A percentile compares a stretch with the other conserved stretches of the same genome.
Evolutionary conservation across 2,329 filamentous ascomycete genomes (phyloP).

Genomic region (Coleophoma crateriformis): DNA sequence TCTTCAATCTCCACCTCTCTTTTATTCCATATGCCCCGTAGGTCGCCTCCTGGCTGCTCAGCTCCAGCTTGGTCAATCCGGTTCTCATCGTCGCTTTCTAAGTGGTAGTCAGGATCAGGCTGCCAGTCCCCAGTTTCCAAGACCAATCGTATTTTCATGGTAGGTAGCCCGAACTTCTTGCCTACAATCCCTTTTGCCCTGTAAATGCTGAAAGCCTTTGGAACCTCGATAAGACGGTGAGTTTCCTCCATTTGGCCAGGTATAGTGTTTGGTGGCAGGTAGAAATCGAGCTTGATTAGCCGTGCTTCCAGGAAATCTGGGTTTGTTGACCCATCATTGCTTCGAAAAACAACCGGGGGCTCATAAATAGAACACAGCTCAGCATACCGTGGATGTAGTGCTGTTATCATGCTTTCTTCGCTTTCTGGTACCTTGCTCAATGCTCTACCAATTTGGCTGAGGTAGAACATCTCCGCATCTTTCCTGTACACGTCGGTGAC

Average conservation of each 20-base stretch:
- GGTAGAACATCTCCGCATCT: constrained; percentile 91
- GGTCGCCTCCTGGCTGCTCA: constrained; percentile 4
- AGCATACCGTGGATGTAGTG: constrained; percentile 63
- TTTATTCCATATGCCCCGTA: constrained; percentile 60
- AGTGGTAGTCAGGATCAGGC: constrained; percentile 55
- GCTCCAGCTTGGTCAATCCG: constrained; percentile 30
- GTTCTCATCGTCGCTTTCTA: constrained; percentile 42
- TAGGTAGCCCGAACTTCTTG: constrained; percentile 59
- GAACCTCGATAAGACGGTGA: constrained; percentile 42
- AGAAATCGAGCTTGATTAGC: constrained; percentile 61
- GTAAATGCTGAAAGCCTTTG: constrained; percentile 75
- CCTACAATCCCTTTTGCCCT: constrained; percentile 73
- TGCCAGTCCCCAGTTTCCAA: constrained; percentile 95
- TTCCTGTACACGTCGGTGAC: constrained; percentile 70
- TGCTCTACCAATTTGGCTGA: constrained; percentile 75
- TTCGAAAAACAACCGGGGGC: constrained; percentile 57
- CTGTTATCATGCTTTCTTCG: constrained; percentile 49
- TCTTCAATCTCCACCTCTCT: constrained; percentile 76
- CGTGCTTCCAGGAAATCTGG: constrained; percentile 79
- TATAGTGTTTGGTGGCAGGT: constrained; percentile 13
- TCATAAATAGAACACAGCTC: constrained; percentile 75
- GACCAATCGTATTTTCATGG: constrained; percentile 60
- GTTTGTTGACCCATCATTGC: constrained; percentile 46
- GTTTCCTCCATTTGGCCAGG: constrained; percentile 11
- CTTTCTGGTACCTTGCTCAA: constrained; percentile 53